These are phyloP conservation scores for Nemania sp. DNA, from an alignment of 2,329 filamentous ascomycete genomes.

Conservation along the genomic window DNA sequence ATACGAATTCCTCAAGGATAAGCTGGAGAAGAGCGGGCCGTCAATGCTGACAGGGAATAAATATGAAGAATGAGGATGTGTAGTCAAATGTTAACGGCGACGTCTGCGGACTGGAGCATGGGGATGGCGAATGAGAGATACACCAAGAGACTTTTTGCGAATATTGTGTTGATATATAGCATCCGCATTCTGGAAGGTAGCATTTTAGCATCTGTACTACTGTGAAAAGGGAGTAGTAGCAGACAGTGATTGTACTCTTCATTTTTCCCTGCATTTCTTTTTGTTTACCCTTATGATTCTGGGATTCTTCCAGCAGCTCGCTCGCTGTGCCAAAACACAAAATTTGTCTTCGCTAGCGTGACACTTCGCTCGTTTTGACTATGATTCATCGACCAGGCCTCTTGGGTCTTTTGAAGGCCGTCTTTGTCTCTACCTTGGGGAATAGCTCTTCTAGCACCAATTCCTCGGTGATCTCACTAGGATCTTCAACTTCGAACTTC, in stretches of 20 bases:
- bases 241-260: slow-evolving; percentile 5
- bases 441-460: slow-evolving; percentile 75
- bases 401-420: slow-evolving; percentile 82
- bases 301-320: slow-evolving; percentile 4
- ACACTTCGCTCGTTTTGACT: not conserved
- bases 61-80: slow-evolving; percentile 72
- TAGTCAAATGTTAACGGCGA: not conserved
- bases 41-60: slow-evolving; percentile 69
- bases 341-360: not conserved
- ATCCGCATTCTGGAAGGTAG: slow-evolving; percentile 27
- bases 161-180: slow-evolving; percentile 28
- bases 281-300: slow-evolving; percentile 14
- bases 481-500: slow-evolving; percentile 76
- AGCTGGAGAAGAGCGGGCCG: slow-evolving; percentile 74
- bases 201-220: slow-evolving; percentile 30
- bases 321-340: slow-evolving; percentile 3
- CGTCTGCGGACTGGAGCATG: not conserved
- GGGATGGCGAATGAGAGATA: slow-evolving; percentile 1
- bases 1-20: slow-evolving; percentile 81
- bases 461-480: slow-evolving; percentile 76
- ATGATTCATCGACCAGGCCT: slow-evolving; percentile 72
- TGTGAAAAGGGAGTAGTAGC: slow-evolving; percentile 10
- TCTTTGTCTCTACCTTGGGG: slow-evolving; percentile 73
- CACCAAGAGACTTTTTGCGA: slow-evolving; percentile 19
- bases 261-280: not conserved